A percentile compares a stretch with the other conserved stretches of the same genome.
Evolutionary conservation across 2,329 filamentous ascomycete genomes (phyloP).

Genomic region (Calonectria hongkongensis): DNA sequence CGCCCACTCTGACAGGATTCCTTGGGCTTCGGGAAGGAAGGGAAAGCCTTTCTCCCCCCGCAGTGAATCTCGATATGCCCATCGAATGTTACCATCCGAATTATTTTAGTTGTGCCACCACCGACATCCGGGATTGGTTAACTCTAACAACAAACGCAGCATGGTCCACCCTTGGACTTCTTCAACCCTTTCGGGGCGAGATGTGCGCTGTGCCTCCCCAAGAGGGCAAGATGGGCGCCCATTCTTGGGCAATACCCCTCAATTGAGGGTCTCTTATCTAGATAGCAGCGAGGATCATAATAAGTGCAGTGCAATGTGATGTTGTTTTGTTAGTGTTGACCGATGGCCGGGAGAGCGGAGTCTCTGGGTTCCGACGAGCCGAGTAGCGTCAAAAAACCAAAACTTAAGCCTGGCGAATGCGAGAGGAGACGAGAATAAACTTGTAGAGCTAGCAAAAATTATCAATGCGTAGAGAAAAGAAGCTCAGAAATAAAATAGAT

Average conservation of each 20-base stretch:
- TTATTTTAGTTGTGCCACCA: background rate
- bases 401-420: no score
- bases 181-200: background rate
- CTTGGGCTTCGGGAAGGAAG: conserved; percentile 13
- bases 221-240: background rate
- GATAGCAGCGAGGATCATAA: background rate
- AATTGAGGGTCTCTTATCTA: no score
- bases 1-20: conserved; percentile 10
- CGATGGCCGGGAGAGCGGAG: no score
- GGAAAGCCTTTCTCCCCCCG: background rate
- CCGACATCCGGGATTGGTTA: conserved; percentile 7
- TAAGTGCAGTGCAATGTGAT: background rate
- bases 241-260: background rate
- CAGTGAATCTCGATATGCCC: background rate
- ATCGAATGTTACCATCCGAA: background rate
- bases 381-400: no score
- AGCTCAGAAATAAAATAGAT: background rate
- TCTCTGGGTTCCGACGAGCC: no score
- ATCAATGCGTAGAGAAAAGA: background rate
- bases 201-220: background rate
- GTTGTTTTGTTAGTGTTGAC: background rate
- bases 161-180: conserved; percentile 6
- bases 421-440: no score
- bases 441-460: no score
- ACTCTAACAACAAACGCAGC: no score